Conservation (phyloP, 2,329 filamentous ascomycete species). For the Botrytis fragariae region DNA sequence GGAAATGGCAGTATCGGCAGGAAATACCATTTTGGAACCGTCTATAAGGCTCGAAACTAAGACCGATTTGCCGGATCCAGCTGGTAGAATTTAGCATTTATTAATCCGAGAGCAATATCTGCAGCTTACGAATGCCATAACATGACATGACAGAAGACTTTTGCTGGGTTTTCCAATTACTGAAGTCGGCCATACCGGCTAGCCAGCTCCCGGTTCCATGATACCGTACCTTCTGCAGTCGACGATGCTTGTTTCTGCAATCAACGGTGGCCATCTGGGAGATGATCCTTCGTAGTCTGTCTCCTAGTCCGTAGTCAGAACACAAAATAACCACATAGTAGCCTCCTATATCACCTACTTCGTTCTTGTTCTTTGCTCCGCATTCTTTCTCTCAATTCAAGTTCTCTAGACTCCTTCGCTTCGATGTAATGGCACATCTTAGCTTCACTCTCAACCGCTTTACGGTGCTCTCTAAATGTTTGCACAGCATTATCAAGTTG, state of each 20-base stretch:
- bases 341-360: background rate
- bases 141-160: background rate
- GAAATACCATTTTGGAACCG: background rate
- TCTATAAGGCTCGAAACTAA: background rate
- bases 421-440: background rate
- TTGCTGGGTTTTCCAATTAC: background rate
- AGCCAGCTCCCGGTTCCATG: background rate
- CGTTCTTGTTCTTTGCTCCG: background rate
- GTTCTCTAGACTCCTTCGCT: background rate
- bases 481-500: conserved; percentile 5
- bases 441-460: background rate
- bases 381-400: background rate
- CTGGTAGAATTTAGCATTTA: background rate
- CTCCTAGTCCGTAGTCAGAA: background rate
- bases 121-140: conserved; percentile 11
- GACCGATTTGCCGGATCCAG: conserved; percentile 12
- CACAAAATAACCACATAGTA: background rate
- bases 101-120: background rate
- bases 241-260: background rate
- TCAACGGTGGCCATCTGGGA: background rate
- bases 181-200: background rate
- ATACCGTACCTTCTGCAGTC: background rate
- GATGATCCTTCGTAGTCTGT: background rate
- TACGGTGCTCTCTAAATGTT: background rate
- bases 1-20: background rate